Percentiles rank a stretch among this genome's conserved stretches.
phyloP scores from a whole-genome alignment of 257 asterid species.

The Plantago major region DNA sequence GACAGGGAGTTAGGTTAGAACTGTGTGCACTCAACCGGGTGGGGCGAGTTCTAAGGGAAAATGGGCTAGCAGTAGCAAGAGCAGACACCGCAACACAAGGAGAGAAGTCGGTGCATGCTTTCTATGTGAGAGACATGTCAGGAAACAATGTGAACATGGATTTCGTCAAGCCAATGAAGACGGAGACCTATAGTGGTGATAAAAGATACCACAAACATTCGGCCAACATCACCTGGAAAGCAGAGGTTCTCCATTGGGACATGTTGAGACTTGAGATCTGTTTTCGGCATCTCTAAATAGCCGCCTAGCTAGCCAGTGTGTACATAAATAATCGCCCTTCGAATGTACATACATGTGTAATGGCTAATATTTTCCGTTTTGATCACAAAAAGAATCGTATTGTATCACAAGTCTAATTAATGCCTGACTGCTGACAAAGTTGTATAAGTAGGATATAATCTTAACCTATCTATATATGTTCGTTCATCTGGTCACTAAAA shows the following conservation, averaged over 20 bases:
- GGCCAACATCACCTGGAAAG: constrained; percentile 26
- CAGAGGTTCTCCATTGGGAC: constrained; percentile 42
- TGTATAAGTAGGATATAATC: too few relatives aligned
- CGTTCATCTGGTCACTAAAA: constrained; percentile 1
- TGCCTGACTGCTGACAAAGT: too few relatives aligned
- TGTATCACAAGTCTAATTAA: too few relatives aligned
- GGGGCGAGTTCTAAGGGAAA: too few relatives aligned
- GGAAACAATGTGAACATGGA: constrained; percentile 58
- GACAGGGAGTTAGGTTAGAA: too few relatives aligned
- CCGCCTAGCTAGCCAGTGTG: too few relatives aligned
- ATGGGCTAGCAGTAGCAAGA: too few relatives aligned
- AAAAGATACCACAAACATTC: constrained; percentile 26
- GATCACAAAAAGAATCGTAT: too few relatives aligned
- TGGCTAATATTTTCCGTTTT: too few relatives aligned
- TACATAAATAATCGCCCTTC: constrained; percentile 14
- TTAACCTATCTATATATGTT: not conserved
- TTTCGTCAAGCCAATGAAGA: constrained; percentile 48
- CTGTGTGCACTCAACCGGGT: too few relatives aligned
- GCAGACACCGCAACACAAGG: too few relatives aligned
- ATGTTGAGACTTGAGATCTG: constrained; percentile 35
- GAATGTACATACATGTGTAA: not conserved
- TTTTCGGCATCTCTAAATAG: constrained; percentile 5
- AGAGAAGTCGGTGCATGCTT: too few relatives aligned
- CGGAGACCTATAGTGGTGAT: constrained; percentile 52
- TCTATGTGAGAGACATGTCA: constrained; percentile 72